Evolutionary conservation across 2,329 filamentous ascomycete genomes (phyloP).

Genomic region (Mariannaea sp.): DNA sequence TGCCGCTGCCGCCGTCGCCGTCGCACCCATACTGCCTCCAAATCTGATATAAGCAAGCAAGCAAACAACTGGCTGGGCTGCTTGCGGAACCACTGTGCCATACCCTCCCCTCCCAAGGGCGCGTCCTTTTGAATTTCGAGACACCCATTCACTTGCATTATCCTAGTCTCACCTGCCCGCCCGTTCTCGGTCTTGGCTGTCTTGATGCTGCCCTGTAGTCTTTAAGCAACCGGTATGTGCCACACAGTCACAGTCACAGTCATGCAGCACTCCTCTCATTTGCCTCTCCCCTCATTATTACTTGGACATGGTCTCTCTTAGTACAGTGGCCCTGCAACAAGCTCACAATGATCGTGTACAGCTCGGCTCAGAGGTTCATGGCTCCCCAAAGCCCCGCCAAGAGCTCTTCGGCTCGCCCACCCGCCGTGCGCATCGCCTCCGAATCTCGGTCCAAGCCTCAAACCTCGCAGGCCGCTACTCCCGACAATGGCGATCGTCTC

Average conservation of each 20-base stretch:
- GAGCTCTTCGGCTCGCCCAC: slow-evolving; percentile 39
- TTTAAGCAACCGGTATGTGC: background rate
- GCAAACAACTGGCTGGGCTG: background rate
- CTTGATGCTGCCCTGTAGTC: background rate
- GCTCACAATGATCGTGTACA: slow-evolving; percentile 40
- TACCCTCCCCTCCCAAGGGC: background rate
- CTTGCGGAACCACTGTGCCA: background rate
- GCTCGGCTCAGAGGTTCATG: slow-evolving; percentile 40
- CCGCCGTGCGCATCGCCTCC: slow-evolving; percentile 40
- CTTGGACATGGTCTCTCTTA: background rate
- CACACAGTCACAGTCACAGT: background rate
- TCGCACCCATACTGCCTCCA: background rate
- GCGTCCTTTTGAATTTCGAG: background rate
- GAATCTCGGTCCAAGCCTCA: slow-evolving; percentile 33
- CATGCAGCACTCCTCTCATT: slow-evolving; percentile 1
- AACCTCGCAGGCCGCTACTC: slow-evolving; percentile 26
- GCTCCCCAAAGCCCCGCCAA: slow-evolving; percentile 39
- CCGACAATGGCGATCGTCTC: slow-evolving; percentile 41
- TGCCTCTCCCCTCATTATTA: background rate
- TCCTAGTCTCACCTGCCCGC: background rate
- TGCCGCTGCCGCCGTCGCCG: background rate
- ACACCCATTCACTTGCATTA: background rate
- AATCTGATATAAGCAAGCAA: too few relatives aligned
- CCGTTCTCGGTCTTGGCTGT: background rate
- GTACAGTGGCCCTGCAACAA: slow-evolving; percentile 5